Conservation (phyloP, 768 basidiomycete species). For the Udeniomyces megalosporus region DNA sequence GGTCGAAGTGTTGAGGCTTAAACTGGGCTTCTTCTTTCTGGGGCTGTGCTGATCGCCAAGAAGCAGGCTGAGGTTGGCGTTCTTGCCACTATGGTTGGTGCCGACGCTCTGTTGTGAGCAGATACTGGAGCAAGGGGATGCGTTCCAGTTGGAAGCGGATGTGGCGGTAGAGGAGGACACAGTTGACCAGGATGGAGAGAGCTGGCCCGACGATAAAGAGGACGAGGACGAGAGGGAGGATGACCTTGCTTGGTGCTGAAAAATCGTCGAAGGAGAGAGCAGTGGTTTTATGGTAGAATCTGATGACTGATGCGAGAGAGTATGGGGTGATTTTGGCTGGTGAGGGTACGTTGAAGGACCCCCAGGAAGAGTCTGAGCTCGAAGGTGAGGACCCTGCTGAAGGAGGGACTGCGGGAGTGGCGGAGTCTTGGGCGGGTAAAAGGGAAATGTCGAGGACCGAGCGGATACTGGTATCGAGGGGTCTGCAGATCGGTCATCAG, state of each 20-base stretch:
- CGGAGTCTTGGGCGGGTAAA: too few relatives aligned
- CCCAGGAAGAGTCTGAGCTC: too few relatives aligned
- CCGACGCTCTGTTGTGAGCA: too few relatives aligned
- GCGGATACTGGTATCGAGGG: too few relatives aligned
- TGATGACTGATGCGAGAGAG: neutral
- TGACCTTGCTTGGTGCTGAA: neutral
- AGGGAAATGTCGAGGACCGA: too few relatives aligned
- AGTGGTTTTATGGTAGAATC: neutral
- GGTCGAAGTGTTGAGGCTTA: neutral
- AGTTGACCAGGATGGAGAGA: neutral
- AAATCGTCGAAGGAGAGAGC: neutral
- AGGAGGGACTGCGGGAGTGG: too few relatives aligned
- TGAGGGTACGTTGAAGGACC: too few relatives aligned
- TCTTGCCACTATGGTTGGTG: too few relatives aligned
- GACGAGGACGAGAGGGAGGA: neutral
- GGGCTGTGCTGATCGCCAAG: too few relatives aligned
- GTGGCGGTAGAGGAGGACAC: neutral
- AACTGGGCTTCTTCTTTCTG: neutral
- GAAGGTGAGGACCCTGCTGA: too few relatives aligned
- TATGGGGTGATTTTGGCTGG: neutral
- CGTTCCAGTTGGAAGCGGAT: neutral
- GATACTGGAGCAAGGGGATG: neutral
- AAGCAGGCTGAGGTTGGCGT: neutral
- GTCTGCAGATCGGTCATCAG: too few relatives aligned
- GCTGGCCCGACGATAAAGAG: neutral